Percentiles rank a stretch among this genome's conserved stretches.
phyloP scores from a whole-genome alignment of 225 moss, liverwort and hornwort genomes.

The Straminergon stramineum region DNA sequence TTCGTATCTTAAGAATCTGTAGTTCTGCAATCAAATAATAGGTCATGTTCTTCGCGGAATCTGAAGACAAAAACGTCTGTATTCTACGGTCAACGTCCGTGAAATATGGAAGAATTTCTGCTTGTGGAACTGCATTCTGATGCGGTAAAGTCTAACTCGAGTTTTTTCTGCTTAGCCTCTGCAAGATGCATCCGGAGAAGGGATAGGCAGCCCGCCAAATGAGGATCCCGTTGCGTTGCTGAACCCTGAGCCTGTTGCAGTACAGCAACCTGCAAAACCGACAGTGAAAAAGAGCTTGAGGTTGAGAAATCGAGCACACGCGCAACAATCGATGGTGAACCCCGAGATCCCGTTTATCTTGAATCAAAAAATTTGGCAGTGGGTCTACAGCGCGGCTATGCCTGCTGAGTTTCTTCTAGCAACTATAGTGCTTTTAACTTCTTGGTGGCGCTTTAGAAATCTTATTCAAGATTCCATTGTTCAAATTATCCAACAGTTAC shows the following conservation, averaged over 20 bases:
- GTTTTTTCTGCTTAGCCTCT: background rate
- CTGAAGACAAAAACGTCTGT: background rate
- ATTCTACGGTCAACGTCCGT: background rate
- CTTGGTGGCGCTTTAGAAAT: background rate
- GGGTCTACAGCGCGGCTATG: background rate
- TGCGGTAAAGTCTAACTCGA: background rate
- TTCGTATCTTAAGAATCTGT: background rate
- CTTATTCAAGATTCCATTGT: background rate
- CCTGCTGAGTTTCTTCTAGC: background rate
- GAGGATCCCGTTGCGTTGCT: background rate
- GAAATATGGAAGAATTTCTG: background rate
- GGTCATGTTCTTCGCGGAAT: background rate
- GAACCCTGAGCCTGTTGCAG: background rate
- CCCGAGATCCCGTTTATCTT: background rate
- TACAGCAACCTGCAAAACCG: background rate
- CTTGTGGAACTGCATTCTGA: background rate
- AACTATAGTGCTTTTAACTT: background rate
- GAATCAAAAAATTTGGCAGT: background rate
- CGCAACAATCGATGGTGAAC: constrained; percentile 20
- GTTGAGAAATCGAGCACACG: constrained; percentile 7
- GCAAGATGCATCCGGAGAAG: background rate
- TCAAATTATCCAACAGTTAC: background rate
- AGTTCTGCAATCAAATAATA: background rate
- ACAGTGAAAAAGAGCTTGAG: constrained; percentile 20
- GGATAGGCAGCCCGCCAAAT: background rate